Evolutionary conservation across 805 yeast species (phyloP).

Genomic region (Candida corydali): DNA sequence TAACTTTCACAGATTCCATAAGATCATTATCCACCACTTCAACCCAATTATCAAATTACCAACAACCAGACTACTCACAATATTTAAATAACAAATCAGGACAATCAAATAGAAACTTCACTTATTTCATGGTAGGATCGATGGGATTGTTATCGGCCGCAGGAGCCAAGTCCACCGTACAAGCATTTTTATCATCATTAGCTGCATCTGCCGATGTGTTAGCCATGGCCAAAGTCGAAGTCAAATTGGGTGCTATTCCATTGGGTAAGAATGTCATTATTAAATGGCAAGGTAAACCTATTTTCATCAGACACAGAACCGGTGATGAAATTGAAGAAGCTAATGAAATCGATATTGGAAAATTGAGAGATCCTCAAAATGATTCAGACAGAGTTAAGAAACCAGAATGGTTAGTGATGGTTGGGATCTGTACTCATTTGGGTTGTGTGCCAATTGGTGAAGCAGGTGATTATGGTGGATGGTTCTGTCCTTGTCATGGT

Average conservation of each 20-base stretch:
- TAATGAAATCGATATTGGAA: conserved; percentile 66
- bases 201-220: conserved; percentile 98
- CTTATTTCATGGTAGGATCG: conserved; percentile 97
- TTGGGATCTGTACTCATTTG: conserved; percentile 99
- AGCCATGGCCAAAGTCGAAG: conserved; percentile 99
- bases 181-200: conserved; percentile 87
- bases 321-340: conserved; percentile 92
- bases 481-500: conserved; percentile 99
- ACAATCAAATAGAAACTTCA: conserved; percentile 69
- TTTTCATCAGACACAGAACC: conserved; percentile 98
- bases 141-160: conserved; percentile 87
- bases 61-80: conserved; percentile 85
- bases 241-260: conserved; percentile 88
- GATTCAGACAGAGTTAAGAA: conserved; percentile 92
- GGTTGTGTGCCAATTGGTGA: conserved; percentile 99
- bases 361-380: conserved; percentile 90
- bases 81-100: conserved; percentile 74
- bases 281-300: conserved; percentile 99
- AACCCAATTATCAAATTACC: conserved; percentile 68
- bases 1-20: conserved; percentile 16
- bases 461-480: conserved; percentile 99
- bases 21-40: conserved; percentile 53
- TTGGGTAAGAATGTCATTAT: conserved; percentile 97
- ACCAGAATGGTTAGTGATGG: conserved; percentile 98
- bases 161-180: conserved; percentile 94